Percentiles rank a stretch among this genome's conserved stretches.
phyloP scores from a whole-genome alignment of 805 yeast genomes.

The Hanseniaspora mollemarum region DNA sequence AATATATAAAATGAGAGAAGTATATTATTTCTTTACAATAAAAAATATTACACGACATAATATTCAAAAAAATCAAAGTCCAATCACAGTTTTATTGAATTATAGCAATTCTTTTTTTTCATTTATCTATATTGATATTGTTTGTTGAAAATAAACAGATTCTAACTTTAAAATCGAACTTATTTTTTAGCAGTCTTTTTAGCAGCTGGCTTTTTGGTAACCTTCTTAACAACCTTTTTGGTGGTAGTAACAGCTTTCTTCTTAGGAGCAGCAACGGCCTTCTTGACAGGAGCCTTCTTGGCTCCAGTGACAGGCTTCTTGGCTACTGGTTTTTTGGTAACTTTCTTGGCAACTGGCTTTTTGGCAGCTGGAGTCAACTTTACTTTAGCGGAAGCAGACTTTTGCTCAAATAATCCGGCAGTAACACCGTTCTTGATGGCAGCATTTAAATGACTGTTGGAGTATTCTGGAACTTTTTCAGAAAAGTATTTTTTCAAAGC shows the following conservation, averaged over 20 bases:
- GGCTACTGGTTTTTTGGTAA: constrained; percentile 12
- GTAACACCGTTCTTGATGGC: constrained; percentile 75
- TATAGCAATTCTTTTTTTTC: neutral
- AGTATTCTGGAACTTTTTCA: constrained; percentile 35
- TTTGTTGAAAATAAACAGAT: neutral
- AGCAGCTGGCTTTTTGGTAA: constrained; percentile 17
- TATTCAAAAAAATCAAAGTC: neutral
- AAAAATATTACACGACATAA: neutral
- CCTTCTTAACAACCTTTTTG: constrained; percentile 16
- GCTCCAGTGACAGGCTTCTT: constrained; percentile 11
- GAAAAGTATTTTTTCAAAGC: constrained; percentile 75
- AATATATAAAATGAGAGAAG: constrained; percentile 7
- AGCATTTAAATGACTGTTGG: constrained; percentile 23
- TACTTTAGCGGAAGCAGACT: constrained; percentile 81
- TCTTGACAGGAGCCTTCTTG: constrained; percentile 13
- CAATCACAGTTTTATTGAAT: neutral
- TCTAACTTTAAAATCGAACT: neutral
- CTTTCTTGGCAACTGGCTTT: constrained; percentile 20
- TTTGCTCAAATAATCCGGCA: constrained; percentile 63
- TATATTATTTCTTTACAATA: neutral
- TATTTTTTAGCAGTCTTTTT: constrained; percentile 20
- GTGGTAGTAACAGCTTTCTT: constrained; percentile 16
- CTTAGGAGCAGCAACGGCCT: constrained; percentile 16
- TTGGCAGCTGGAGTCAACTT: constrained; percentile 39
- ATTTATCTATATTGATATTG: neutral